Evolutionary conservation across 1,139 yeast species (phyloP).

Genomic region (Torulaspora pretoriensis): DNA sequence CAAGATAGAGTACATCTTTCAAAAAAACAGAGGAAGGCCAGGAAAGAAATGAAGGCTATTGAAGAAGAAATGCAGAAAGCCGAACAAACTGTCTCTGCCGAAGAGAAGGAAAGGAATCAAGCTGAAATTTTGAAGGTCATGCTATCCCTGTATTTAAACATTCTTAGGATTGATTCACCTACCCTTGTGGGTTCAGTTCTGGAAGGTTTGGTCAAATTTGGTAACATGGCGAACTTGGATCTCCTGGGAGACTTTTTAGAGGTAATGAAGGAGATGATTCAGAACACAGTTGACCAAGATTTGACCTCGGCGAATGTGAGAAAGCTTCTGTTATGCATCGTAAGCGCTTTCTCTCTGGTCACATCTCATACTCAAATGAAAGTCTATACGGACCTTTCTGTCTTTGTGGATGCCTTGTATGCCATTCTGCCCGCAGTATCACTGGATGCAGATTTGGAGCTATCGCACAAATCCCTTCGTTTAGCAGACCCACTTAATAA

Average conservation of each 20-base stretch:
- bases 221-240: slow-evolving; percentile 89
- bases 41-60: slow-evolving; percentile 80
- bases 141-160: slow-evolving; percentile 69
- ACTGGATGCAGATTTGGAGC: slow-evolving; percentile 79
- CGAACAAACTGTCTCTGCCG: slow-evolving; percentile 79
- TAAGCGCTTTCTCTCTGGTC: slow-evolving; percentile 84
- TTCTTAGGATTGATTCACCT: slow-evolving; percentile 59
- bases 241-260: slow-evolving; percentile 87
- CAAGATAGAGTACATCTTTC: slow-evolving; percentile 86
- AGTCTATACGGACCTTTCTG: slow-evolving; percentile 60
- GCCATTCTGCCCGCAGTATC: slow-evolving; percentile 61
- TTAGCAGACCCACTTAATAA: slow-evolving; percentile 67
- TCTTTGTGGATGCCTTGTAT: slow-evolving; percentile 72
- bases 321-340: slow-evolving; percentile 74
- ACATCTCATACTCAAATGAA: slow-evolving; percentile 68
- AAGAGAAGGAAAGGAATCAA: slow-evolving; percentile 80
- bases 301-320: slow-evolving; percentile 46
- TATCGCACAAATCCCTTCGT: slow-evolving; percentile 74
- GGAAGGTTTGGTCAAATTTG: slow-evolving; percentile 86
- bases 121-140: slow-evolving; percentile 75
- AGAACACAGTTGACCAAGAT: slow-evolving; percentile 46
- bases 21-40: slow-evolving; percentile 78
- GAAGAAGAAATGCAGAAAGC: slow-evolving; percentile 88
- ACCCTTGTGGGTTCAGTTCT: slow-evolving; percentile 81
- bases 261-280: slow-evolving; percentile 75